Evolutionary conservation across 805 yeast species (phyloP), one percentile per base, ranked within the genome.

Genomic region (Wickerhamiella azymoides): DNA sequence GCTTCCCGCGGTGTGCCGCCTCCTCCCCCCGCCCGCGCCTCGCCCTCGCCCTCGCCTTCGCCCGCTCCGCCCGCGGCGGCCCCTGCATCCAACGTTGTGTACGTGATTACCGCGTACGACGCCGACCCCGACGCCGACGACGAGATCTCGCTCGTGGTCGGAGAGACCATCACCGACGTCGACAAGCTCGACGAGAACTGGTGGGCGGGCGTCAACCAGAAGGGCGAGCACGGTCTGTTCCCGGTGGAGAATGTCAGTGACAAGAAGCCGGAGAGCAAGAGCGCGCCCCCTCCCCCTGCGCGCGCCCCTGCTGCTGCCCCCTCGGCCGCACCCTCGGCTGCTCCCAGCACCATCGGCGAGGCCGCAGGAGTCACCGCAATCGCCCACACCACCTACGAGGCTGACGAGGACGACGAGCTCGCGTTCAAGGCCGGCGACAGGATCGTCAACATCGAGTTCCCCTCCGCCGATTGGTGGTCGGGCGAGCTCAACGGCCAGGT

Each of bases 401-500:
- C 94, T 27, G 80, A 80, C 24, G 98, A 92, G 64, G 94, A 81
- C 52, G 92, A 88, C 58, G 98, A 92, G 65, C 70, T 92, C 49
- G 73, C 77, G 2, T 92, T 92, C 62, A 73, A 68, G 19, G 95
- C 84, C 59, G 93, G 89, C 45, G 97, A 85, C 54, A 57, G 70
- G 49, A 85, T 92, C 51, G 68, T 76, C 16, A 82, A 85, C 49
- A 81, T 92, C 51, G 94, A 86, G 55, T 82, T 84, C 62, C 81
- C 84, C 14, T 94, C 86, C 56, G 95, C 84, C 39, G 95, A 84
- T 60, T 92, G 98, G 98, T 92, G 97, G 97, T 70, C 81, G 46
- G 98, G 98, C 43, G 77, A 75, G 50, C 71, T 79, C 54, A 66
- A 77, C 27, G 96, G 95, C 39, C 81, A 77, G 54, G 72, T 74